These are phyloP conservation scores for Arctostaphylos glauca DNA, from an alignment of 148 eudicot genomes.

Conservation along the genomic window DNA sequence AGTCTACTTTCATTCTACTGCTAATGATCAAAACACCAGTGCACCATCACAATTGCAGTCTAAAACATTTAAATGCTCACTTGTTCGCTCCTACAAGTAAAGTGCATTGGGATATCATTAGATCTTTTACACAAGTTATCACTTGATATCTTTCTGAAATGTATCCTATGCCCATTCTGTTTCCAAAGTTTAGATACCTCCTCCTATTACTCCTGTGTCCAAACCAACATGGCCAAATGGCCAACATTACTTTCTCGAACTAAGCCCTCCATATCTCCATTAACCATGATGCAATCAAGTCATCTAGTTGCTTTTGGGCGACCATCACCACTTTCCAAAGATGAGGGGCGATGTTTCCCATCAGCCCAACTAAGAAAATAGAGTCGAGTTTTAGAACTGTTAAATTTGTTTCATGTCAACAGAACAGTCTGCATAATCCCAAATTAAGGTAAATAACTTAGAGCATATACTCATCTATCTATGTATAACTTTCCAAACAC, in stretches of 20 bases:
- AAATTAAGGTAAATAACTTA: not conserved
- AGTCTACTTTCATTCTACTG: not conserved
- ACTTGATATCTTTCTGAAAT: not conserved
- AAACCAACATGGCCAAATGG: not conserved
- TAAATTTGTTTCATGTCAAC: not conserved
- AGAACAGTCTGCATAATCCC: not conserved
- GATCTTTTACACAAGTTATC: not conserved
- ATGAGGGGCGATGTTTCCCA: not conserved
- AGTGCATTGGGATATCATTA: not conserved
- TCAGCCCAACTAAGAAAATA: not conserved
- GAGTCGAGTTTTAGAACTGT: not conserved
- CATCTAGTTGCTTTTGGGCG: not conserved
- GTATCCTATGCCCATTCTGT: not conserved
- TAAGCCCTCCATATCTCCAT: not conserved
- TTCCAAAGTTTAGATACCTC: not conserved
- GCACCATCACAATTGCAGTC: not conserved
- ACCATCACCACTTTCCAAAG: conserved; percentile 2
- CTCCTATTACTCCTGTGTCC: not conserved
- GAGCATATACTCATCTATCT: not conserved
- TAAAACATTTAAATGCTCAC: not conserved
- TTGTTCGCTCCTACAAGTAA: not conserved
- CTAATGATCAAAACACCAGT: not conserved
- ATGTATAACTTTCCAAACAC: not conserved
- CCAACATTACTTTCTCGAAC: not conserved
- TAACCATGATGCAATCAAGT: not conserved